phyloP scores from a whole-genome alignment of 2,329 filamentous ascomycete species.

The Hysterium pulicare region DNA sequence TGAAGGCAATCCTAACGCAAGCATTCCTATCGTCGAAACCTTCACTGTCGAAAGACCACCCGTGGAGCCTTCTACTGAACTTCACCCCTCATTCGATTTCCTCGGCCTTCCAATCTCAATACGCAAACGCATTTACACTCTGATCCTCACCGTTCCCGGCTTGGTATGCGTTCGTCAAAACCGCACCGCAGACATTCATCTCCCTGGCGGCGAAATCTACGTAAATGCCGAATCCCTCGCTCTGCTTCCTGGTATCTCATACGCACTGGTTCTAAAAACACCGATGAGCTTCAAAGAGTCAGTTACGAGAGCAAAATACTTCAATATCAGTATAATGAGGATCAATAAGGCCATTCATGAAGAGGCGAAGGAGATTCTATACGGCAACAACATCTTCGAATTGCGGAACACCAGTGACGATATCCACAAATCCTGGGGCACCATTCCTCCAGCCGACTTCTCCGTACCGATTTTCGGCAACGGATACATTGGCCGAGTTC shows the following conservation, averaged over 20 bases:
- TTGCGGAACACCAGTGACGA: constrained; percentile 21
- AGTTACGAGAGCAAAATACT: constrained; percentile 9
- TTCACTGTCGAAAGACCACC: no score
- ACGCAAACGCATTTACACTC: constrained; percentile 18
- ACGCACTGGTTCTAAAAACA: constrained; percentile 15
- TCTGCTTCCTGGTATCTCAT: constrained; percentile 23
- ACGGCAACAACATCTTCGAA: constrained; percentile 39
- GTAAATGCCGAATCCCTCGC: constrained; percentile 16
- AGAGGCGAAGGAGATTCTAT: constrained; percentile 41
- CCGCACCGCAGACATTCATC: constrained; percentile 14
- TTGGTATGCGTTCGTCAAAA: constrained; percentile 27
- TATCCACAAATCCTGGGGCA: no score
- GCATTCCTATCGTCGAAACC: background rate
- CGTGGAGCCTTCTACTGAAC: no score
- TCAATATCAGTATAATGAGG: constrained; percentile 30
- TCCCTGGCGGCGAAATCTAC: constrained; percentile 12
- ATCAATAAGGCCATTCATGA: constrained; percentile 36
- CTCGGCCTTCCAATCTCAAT: constrained; percentile 18
- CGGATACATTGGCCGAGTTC: constrained; percentile 16
- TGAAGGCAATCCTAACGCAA: no score
- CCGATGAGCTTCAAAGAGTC: constrained; percentile 14
- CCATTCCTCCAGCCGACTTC: constrained; percentile 18
- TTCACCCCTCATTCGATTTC: no score
- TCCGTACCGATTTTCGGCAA: constrained; percentile 19
- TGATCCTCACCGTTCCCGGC: constrained; percentile 21